Base-by-base conservation (phyloP, 805 yeast species). In the Saccharomycopsis fodiens region DNA sequence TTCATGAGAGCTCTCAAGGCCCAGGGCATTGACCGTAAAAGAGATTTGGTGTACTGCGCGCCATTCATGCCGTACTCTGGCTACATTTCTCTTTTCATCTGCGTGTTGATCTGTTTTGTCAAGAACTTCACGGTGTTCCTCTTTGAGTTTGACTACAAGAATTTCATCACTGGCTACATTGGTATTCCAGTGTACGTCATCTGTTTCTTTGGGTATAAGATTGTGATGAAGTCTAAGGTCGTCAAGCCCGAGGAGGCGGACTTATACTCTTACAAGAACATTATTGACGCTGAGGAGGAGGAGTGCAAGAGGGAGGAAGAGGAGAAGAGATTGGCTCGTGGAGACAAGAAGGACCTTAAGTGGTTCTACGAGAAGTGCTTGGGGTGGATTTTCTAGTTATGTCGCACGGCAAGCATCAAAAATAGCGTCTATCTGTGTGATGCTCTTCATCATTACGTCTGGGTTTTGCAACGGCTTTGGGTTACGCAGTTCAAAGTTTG, bases 131-230 rank as follows among this genome's bases (percentile, higher is more conserved):
- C 87, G 1, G 88, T 77, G 2, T 84, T 83, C 67, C 66, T 83
- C 53, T 76, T 77, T 42, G 73, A 76, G 45, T 79, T 82, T 59
- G 73, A 75, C 53, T 79, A 79, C 65, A 76, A 78, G 62, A 68
- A 68, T 17, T 84, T 84, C 58, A 82, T 84, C 58, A 82, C 93
- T 29, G 88, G 88, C 38, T 84, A 84, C 64, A 79, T 84, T 57
- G 84, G 85, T 30, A 71, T 82, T 40, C 86, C 86, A 30, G 78
- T 82, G 8, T 83, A 71, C 55, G 34, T 79, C 30, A 64, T 76
- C 40, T 66, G 73, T 48, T 72, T 66, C 52, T 55, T 72, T 51
- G 86, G 85, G 4, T 79, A 76, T 68, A 82, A 82, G 65, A n/a
- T 79, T 32, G 53, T 65, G 52, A 63, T 62, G 59, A 78, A 70